Evolutionary conservation across 2,329 filamentous ascomycete species (phyloP), one percentile per base, ranked within the genome.

Genomic region (Epicoccum sorghinum): DNA sequence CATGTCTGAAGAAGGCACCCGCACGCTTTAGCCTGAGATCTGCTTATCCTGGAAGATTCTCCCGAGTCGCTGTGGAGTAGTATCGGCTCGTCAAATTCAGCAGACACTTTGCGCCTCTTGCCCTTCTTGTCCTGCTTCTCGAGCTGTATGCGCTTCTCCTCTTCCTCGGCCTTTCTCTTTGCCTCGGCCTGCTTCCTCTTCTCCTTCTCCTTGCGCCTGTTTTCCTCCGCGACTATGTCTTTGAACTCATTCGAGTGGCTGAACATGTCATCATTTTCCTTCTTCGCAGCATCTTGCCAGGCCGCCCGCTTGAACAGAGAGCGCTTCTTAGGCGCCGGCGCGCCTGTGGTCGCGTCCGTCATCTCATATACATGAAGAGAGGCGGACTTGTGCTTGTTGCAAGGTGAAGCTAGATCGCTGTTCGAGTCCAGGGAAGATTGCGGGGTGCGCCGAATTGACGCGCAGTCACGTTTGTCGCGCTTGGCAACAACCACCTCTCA

Each of bases 281-380:
- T 67, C 55, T 77, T 74, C 27, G 66, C 66, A 23, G 74, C 57
- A n/a, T 68, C 67, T 37, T 80, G 78, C 78, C 80, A 82, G 22
- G 77, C 71, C 41, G 82, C 79, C 59, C 82, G 83, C 45, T 81
- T 85, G 73, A 86, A 86, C 14, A 85, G 77, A 0, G 79, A 79
- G 35, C 77, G 77, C 74, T 78, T 79, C 52, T 72, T 76, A 63
- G 59, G 72, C 62, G 60, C 58, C 2, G 60, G 53, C 7, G 62
- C 58, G 48, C 54, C 55, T 24, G 57, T 37, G 8, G 55, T 59
- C 18, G 59, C 25, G 23, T 72, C 67, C 22, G 64, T 65, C 70
- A 73, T 73, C 12, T 49, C 47, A 39, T 9, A 32, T 36, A 47
- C 60, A 64, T 66, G 44, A n/a, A 51, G 43, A 54, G 39, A 40